phyloP scores from a whole-genome alignment of 2,329 filamentous ascomycete genomes.

The Aschersonia sp. region DNA sequence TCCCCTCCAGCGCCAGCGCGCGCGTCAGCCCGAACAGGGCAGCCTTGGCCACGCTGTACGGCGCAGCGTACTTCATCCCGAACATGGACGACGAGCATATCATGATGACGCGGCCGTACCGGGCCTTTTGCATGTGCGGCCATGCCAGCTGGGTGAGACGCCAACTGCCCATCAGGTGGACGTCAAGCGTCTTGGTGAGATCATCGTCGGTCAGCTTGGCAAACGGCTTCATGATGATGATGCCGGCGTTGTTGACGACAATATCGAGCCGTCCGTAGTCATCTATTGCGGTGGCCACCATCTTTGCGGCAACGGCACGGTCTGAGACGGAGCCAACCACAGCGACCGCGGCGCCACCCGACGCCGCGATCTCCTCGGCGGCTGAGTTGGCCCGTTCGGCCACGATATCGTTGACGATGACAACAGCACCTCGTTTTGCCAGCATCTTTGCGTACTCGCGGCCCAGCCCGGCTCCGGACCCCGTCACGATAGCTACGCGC shows the following conservation, averaged over 20 bases:
- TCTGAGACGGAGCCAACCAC: constrained; percentile 77
- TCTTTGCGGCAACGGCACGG: constrained; percentile 81
- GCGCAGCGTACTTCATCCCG: neutral
- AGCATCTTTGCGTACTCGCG: constrained; percentile 81
- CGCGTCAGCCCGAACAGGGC: neutral
- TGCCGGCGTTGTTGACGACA: neutral
- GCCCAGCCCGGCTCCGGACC: constrained; percentile 78
- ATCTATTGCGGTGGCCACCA: neutral
- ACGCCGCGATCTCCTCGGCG: neutral
- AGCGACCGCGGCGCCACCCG: neutral
- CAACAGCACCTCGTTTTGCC: constrained; percentile 63
- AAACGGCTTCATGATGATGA: neutral
- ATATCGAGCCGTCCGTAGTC: neutral
- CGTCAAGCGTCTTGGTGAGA: neutral
- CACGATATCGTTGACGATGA: constrained; percentile 81
- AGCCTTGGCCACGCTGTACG: neutral
- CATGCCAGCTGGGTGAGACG: neutral
- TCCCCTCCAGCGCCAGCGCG: neutral
- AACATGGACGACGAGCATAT: neutral
- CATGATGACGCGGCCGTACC: neutral
- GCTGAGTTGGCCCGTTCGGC: neutral
- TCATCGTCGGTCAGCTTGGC: neutral
- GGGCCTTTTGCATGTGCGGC: neutral
- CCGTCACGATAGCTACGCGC: constrained; percentile 75
- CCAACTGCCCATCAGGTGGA: neutral